Base-by-base conservation (phyloP, 2,329 filamentous ascomycete species). In the Trichophyton mentagrophytes region DNA sequence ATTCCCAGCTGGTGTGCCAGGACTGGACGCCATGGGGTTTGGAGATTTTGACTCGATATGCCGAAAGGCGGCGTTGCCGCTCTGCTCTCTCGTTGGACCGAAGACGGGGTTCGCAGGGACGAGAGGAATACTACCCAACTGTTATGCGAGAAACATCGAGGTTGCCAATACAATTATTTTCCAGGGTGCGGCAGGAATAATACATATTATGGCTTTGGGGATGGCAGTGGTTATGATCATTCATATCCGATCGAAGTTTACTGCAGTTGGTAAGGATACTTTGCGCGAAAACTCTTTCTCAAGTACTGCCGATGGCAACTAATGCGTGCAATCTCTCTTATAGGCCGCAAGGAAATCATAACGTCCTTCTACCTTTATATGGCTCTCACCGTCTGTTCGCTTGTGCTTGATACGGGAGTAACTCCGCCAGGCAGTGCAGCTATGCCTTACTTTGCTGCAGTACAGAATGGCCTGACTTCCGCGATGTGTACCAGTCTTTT, bases 141-240 rank as follows among this genome's bases (percentile, higher is more conserved):
- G 93, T 79, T 97, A 92, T 77, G 89, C 93, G 62, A 86, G 93
- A 62, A 95, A 93, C 69, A 92, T 99, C 74, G 91, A 96, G 75
- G 76, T 97, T 66, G 93, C 91, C 67, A 99, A 99, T 77, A 99
- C 93, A 46, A 92, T 97, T 77, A 99, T 99, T 70, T 99, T 99
- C 73, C 86, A 97, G 76, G 89, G 86, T 70, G 93, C 91, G 30
- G 85, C 90, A 22, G 89, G 89, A 64, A 90, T 92, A 70, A 89
- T 93, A 77, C 93, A 99, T 75, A 97, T 99, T 66, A 78, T 88
- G 61, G 89, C 92, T 13, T 79, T 99, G 62, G 79, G 85, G 67
- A 96, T 99, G 92, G 95, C 90, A 3, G 88, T 92, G 7, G 87
- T 96, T 69, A 99, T 99, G 93, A 90, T 99, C 64, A 80, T 99